These are phyloP conservation scores for Malassezia arunalokei DNA, from an alignment of 1,284 basidiomycete species.

Conservation along the genomic window DNA sequence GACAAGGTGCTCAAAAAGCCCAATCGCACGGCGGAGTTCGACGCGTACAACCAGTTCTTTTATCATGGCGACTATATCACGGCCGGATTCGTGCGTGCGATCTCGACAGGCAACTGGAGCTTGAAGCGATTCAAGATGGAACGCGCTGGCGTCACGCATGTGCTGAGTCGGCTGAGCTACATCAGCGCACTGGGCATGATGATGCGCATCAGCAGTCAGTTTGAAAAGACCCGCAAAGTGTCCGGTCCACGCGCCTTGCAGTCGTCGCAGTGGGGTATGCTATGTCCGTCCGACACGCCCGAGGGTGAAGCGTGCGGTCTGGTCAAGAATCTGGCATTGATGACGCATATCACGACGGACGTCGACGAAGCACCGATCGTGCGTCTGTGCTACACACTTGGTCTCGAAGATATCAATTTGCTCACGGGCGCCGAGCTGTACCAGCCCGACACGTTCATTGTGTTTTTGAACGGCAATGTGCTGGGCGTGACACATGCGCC, in stretches of 20 bases:
- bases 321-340: conserved; percentile 95
- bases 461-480: conserved; percentile 92
- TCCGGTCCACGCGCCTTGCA: conserved; percentile 93
- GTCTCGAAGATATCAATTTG: conserved; percentile 88
- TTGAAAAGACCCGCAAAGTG: conserved; percentile 98
- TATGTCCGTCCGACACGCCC: conserved; percentile 95
- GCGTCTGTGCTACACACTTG: conserved; percentile 78
- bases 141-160: conserved; percentile 97
- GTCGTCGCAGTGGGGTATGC: conserved; percentile 97
- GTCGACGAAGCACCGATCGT: conserved; percentile 91
- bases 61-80: conserved; percentile 80
- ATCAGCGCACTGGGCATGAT: conserved; percentile 99
- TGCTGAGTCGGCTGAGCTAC: conserved; percentile 84
- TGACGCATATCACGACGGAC: conserved; percentile 99
- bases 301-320: conserved; percentile 99
- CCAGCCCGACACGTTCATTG: conserved; percentile 73
- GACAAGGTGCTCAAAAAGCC: conserved; percentile 98
- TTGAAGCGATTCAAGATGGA: conserved; percentile 99
- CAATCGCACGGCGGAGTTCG: conserved; percentile 85
- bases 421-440: conserved; percentile 94
- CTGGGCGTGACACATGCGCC: conserved; percentile 84
- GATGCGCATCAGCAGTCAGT: conserved; percentile 97
- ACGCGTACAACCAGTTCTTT: conserved; percentile 85
- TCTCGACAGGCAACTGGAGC: conserved; percentile 98
- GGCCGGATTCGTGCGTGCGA: conserved; percentile 88